phyloP scores from a whole-genome alignment of 108 stramenopile genomes.

The Skeletonema marinoi region DNA sequence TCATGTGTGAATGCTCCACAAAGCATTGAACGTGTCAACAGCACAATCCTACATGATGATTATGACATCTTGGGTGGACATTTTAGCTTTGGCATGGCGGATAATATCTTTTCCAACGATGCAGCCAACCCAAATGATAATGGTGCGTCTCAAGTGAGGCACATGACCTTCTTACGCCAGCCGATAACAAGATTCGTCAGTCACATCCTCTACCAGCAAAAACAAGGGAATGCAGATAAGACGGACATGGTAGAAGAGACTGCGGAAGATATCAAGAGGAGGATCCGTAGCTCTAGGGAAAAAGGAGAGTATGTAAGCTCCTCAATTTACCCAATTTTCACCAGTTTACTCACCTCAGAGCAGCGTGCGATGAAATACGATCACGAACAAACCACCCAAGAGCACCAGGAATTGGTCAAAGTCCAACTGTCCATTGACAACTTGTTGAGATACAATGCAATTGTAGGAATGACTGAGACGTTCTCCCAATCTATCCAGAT shows the following conservation, averaged over 20 bases:
- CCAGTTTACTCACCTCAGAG: too few species aligned
- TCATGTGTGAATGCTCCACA: neutral
- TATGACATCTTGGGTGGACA: conserved; percentile 59
- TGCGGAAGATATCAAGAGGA: too few species aligned
- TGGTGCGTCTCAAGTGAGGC: conserved; percentile 9
- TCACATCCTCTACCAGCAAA: too few species aligned
- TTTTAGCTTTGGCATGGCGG: conserved; percentile 40
- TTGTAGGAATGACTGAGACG: conserved; percentile 57
- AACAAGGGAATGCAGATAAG: too few species aligned
- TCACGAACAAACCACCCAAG: too few species aligned
- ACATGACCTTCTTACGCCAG: conserved; percentile 55
- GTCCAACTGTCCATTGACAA: too few species aligned
- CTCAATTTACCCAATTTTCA: too few species aligned
- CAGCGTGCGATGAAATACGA: too few species aligned
- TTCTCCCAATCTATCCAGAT: conserved; percentile 54
- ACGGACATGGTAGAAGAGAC: too few species aligned
- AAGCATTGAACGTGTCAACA: neutral
- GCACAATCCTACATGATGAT: conserved; percentile 25
- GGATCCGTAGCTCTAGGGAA: too few species aligned
- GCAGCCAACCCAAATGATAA: neutral
- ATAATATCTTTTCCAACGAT: conserved; percentile 8
- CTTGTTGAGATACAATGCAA: conserved; percentile 33
- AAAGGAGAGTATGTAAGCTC: too few species aligned
- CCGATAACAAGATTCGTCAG: conserved; percentile 19
- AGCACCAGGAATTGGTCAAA: too few species aligned